These are phyloP conservation scores for Auricularia sp. DNA, from an alignment of 768 basidiomycete genomes.

Conservation along the genomic window DNA sequence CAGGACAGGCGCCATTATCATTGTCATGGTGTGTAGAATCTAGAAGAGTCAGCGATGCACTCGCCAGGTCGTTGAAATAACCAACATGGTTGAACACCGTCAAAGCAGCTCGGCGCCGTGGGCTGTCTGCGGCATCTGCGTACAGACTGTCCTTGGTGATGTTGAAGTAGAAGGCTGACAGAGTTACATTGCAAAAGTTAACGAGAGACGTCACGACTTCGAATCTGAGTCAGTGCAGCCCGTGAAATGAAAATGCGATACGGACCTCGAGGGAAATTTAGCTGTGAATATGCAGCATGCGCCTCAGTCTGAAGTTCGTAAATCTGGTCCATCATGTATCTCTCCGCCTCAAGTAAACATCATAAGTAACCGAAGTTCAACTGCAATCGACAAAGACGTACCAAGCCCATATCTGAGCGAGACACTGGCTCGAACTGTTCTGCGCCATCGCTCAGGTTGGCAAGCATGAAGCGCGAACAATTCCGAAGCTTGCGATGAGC, in stretches of 20 bases:
- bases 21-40: slow-evolving; percentile 58
- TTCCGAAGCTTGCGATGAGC: slow-evolving; percentile 78
- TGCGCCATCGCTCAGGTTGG: slow-evolving; percentile 47
- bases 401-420: slow-evolving; percentile 47
- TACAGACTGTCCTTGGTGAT: slow-evolving; percentile 87
- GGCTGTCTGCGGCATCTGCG: slow-evolving; percentile 43
- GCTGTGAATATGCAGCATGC: slow-evolving; percentile 56
- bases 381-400: slow-evolving; percentile 25
- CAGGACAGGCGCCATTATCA: slow-evolving; percentile 71
- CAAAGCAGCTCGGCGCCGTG: slow-evolving; percentile 53
- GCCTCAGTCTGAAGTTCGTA: slow-evolving; percentile 60
- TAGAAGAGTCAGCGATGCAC: slow-evolving; percentile 18
- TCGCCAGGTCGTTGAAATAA: not conserved
- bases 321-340: slow-evolving; percentile 80
- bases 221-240: not conserved
- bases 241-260: not conserved
- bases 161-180: slow-evolving; percentile 90
- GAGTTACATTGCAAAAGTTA: slow-evolving; percentile 70
- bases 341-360: slow-evolving; percentile 50
- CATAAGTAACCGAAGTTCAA: slow-evolving; percentile 5
- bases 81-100: slow-evolving; percentile 64
- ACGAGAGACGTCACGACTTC: slow-evolving; percentile 63
- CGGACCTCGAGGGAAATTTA: slow-evolving; percentile 77
- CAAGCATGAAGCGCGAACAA: slow-evolving; percentile 77
- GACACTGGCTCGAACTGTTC: slow-evolving; percentile 27